Base-by-base conservation (phyloP, 805 yeast genomes). In the Ogataea trehalophila region DNA sequence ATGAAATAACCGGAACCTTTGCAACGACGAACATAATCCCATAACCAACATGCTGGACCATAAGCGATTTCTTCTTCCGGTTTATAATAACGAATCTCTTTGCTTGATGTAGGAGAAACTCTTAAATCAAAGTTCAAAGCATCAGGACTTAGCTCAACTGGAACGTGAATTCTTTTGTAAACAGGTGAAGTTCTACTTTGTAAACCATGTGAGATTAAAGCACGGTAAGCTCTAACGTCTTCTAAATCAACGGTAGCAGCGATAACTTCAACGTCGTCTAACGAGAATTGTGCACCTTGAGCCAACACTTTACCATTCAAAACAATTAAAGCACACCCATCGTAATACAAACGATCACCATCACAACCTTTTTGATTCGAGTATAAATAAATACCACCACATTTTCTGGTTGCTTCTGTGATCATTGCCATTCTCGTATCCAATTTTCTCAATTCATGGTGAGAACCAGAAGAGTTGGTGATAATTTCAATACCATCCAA, bases 21-120 rank as follows among this genome's bases (percentile, higher is more conserved):
- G 56, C 95, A 88, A 54, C 99, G 78, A 65, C 99, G 79, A 49
- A 94, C 74, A 61, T 94, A 94, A 66, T 94, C 99, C 99, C 99
- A 94, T 53, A 94, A 68, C 99, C 99, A 94, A 66, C 99, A 94
- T 0, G 99, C 99, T 0, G 99, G 99, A 0, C 99, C 99, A 39
- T 87, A 72, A 0, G 98, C 97, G 55, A 94, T 92, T 67, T 94
- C 99, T 68, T 94, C 97, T 60, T 91, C 96, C 3, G 99, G 97
- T 2, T 72, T 61, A 66, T 87, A 95, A 58, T 85, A 85, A 36
- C 74, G 75, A 39, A 85, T 74, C 5, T 70, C 72, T 20, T 67
- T 63, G 1, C 76, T 59, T 18, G 61, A 60, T 0, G 94, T 68
- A 17, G 97, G 96, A 11, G 60, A 65, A 11, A 87, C 67, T 0